These are phyloP conservation scores for Diaporthe vaccinii DNA, from an alignment of 2,329 filamentous ascomycete genomes.

Conservation along the genomic window DNA sequence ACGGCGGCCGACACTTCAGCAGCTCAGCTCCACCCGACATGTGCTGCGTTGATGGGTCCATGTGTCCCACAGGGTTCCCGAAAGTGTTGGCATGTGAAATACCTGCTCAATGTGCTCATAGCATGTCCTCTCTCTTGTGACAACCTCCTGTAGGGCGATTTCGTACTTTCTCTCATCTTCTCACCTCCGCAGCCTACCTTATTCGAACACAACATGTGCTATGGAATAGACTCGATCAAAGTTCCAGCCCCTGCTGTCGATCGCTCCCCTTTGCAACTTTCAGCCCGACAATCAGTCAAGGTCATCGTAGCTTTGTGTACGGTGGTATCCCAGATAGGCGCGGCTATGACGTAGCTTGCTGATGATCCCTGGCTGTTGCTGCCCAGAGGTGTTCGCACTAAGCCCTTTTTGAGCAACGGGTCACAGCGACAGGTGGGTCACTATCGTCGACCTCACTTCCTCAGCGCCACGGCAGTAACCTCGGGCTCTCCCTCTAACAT, in stretches of 20 bases:
- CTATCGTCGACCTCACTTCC: conserved; percentile 5
- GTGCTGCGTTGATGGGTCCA: not conserved
- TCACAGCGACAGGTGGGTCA: conserved; percentile 5
- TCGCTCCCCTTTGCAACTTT: conserved; percentile 2
- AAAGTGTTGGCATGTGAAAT: conserved; percentile 17
- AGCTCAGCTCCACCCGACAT: not conserved
- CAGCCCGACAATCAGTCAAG: conserved; percentile 1
- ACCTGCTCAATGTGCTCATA: not conserved
- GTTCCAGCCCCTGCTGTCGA: conserved; percentile 14
- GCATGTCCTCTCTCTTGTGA: not conserved
- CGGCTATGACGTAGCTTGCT: conserved; percentile 26
- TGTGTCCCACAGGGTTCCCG: not conserved
- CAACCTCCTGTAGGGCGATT: not conserved
- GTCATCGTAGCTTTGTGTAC: not conserved
- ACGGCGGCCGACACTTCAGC: not conserved
- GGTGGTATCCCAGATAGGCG: not conserved
- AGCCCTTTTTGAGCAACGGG: not conserved
- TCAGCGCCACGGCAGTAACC: not conserved
- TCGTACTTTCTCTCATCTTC: too few relatives aligned
- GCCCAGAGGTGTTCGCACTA: conserved; percentile 6
- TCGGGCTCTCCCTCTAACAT: not conserved
- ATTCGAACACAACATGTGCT: not conserved
- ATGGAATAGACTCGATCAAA: not conserved
- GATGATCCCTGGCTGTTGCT: conserved; percentile 5
- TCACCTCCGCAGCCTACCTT: not conserved